These are phyloP conservation scores for Calonectria honghensis DNA, from an alignment of 2,329 filamentous ascomycete species.

Conservation along the genomic window DNA sequence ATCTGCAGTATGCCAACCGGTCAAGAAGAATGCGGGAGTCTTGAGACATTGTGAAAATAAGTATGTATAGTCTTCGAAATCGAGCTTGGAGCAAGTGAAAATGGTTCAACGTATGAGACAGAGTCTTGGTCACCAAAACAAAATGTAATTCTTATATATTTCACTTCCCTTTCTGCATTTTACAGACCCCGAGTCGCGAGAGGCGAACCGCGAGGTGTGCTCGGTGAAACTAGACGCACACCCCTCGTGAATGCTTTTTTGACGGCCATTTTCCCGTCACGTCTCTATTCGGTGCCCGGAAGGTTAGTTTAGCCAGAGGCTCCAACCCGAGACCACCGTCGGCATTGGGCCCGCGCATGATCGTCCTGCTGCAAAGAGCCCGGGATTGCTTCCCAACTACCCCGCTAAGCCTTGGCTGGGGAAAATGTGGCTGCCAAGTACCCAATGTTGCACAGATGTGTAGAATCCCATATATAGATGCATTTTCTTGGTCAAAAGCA, in stretches of 20 bases:
- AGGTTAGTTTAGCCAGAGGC: background rate
- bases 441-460: background rate
- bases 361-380: background rate
- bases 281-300: background rate
- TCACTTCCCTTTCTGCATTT: too few relatives aligned
- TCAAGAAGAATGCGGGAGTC: slow-evolving; percentile 32
- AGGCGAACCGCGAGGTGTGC: slow-evolving; percentile 11
- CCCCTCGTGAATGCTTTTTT: background rate
- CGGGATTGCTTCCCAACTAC: slow-evolving; percentile 1
- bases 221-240: slow-evolving; percentile 9
- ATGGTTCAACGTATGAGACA: background rate
- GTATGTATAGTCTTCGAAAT: background rate
- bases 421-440: background rate
- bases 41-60: slow-evolving; percentile 11
- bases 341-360: background rate
- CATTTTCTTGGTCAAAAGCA: background rate
- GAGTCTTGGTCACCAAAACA: background rate
- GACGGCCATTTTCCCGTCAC: slow-evolving; percentile 10
- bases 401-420: background rate
- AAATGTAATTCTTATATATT: background rate
- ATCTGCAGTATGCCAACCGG: slow-evolving; percentile 20
- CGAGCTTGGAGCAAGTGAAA: background rate
- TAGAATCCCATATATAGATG: background rate
- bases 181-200: slow-evolving; percentile 9
- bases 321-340: slow-evolving; percentile 10